Evolutionary conservation across 2,329 filamentous ascomycete genomes (phyloP).

Genomic region (Botrytis hyacinthi): DNA sequence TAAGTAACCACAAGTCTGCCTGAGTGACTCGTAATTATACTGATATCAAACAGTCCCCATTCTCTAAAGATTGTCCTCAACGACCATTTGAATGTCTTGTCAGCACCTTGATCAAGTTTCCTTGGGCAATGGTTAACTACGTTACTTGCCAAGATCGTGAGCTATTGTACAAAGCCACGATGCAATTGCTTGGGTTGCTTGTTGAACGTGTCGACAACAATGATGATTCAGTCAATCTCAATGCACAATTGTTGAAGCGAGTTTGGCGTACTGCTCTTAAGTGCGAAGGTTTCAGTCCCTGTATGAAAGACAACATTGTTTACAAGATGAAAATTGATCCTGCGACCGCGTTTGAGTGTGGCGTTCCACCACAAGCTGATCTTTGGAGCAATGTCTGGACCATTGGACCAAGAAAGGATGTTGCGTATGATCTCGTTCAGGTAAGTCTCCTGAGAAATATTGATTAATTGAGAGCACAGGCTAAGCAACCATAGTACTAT

Average conservation of each 20-base stretch:
- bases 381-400: slow-evolving; percentile 54
- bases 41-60: slow-evolving; percentile 50
- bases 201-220: slow-evolving; percentile 43
- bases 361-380: slow-evolving; percentile 49
- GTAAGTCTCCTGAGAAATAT: slow-evolving; percentile 42
- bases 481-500: slow-evolving; percentile 49
- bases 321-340: slow-evolving; percentile 41
- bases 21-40: background rate
- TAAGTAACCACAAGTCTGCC: slow-evolving; percentile 43
- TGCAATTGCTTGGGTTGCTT: slow-evolving; percentile 50
- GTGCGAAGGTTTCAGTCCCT: slow-evolving; percentile 59
- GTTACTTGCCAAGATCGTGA: slow-evolving; percentile 59
- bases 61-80: slow-evolving; percentile 59
- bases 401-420: slow-evolving; percentile 49
- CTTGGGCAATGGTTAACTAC: slow-evolving; percentile 56
- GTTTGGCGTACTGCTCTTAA: slow-evolving; percentile 52
- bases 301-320: slow-evolving; percentile 61
- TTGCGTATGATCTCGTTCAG: slow-evolving; percentile 54
- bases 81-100: slow-evolving; percentile 65
- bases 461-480: background rate
- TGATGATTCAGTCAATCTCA: slow-evolving; percentile 48
- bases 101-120: slow-evolving; percentile 52
- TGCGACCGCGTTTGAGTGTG: slow-evolving; percentile 42
- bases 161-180: slow-evolving; percentile 51
- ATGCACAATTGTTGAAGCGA: slow-evolving; percentile 52